phyloP scores from a whole-genome alignment of 257 asterid genomes.

The Echium plantagineum region DNA sequence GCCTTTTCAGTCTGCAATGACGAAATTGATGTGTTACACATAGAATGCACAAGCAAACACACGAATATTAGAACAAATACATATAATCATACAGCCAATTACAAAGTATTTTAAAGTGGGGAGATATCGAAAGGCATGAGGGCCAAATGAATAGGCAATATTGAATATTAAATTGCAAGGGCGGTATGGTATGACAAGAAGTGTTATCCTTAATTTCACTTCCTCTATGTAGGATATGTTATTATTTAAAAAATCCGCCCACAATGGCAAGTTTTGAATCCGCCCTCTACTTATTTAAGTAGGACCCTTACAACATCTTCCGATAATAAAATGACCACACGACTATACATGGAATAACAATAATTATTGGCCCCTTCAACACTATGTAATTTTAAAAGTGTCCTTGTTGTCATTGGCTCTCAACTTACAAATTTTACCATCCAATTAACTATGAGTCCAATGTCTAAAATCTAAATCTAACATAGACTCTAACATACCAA shows the following conservation, averaged over 20 bases:
- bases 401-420: too few species aligned
- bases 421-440: too few species aligned
- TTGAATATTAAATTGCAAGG: not conserved
- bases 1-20: slow-evolving; percentile 61
- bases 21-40: slow-evolving; percentile 12
- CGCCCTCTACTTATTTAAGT: not conserved
- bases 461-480: too few species aligned
- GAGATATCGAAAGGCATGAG: not conserved
- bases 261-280: not conserved
- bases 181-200: not conserved
- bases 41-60: not conserved
- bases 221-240: not conserved
- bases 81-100: not conserved
- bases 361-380: not conserved
- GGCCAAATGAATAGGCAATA: not conserved
- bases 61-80: not conserved
- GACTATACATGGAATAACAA: not conserved
- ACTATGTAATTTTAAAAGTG: not conserved
- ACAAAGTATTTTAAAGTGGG: not conserved
- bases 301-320: not conserved
- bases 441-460: too few species aligned
- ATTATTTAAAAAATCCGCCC: not conserved
- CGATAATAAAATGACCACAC: not conserved
- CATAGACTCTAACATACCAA: not conserved
- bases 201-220: not conserved